phyloP scores from a whole-genome alignment of 1,139 yeast species.

The Blastobotrys buckinghamii region DNA sequence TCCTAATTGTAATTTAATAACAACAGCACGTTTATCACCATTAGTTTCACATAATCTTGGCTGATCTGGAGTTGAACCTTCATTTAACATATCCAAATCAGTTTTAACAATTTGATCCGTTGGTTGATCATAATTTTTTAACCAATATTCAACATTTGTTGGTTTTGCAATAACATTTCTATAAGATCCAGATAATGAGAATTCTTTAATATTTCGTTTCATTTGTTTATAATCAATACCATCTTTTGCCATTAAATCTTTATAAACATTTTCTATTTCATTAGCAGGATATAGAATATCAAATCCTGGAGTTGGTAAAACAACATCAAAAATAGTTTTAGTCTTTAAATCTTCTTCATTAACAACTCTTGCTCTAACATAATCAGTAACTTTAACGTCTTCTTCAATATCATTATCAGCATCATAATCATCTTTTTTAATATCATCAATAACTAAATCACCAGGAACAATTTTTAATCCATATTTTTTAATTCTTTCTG shows the following conservation, averaged over 20 bases:
- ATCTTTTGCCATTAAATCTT: slow-evolving; percentile 70
- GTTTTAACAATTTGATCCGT: slow-evolving; percentile 72
- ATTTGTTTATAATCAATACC: slow-evolving; percentile 78
- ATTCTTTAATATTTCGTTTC: slow-evolving; percentile 81
- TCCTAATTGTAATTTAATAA: slow-evolving; percentile 71
- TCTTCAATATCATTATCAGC: slow-evolving; percentile 50
- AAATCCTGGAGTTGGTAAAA: slow-evolving; percentile 92
- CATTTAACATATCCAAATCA: slow-evolving; percentile 62
- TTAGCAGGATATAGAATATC: slow-evolving; percentile 79
- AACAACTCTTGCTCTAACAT: slow-evolving; percentile 59
- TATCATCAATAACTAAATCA: slow-evolving; percentile 60
- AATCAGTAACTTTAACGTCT: slow-evolving; percentile 52
- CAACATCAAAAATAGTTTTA: slow-evolving; percentile 73
- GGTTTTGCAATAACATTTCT: slow-evolving; percentile 72
- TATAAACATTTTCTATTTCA: slow-evolving; percentile 58
- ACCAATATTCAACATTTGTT: slow-evolving; percentile 52
- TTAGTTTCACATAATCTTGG: slow-evolving; percentile 23
- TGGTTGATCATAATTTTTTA: slow-evolving; percentile 56
- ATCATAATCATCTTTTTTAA: slow-evolving; percentile 9
- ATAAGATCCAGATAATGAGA: slow-evolving; percentile 88
- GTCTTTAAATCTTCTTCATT: slow-evolving; percentile 68
- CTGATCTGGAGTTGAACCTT: slow-evolving; percentile 36
- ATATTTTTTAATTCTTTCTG: slow-evolving; percentile 63
- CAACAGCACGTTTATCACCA: slow-evolving; percentile 60
- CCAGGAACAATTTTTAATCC: slow-evolving; percentile 74